A percentile compares a stretch with the other conserved stretches of the same genome.
phyloP scores from a whole-genome alignment of 768 basidiomycete genomes.

The Boletales sp. region DNA sequence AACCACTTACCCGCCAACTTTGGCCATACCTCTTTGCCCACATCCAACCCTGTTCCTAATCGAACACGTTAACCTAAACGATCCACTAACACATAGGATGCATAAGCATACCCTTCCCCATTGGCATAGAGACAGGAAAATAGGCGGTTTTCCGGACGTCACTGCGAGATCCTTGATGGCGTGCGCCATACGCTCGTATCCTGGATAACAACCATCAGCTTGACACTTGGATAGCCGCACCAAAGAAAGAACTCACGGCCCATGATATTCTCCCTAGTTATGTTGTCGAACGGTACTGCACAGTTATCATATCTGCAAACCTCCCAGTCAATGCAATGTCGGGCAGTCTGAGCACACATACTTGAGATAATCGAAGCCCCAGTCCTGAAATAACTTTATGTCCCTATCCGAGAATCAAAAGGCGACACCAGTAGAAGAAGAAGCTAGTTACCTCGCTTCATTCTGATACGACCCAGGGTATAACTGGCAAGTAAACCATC shows the following conservation, averaged over 20 bases:
- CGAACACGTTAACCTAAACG: conserved; percentile 1
- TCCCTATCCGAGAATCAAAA: conserved; percentile 37
- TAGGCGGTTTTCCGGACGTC: conserved; percentile 47
- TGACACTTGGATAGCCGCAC: neutral
- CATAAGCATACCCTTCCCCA: conserved; percentile 55
- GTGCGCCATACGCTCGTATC: conserved; percentile 57
- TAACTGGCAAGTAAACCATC: conserved; percentile 63
- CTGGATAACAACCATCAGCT: conserved; percentile 29
- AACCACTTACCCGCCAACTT: conserved; percentile 55
- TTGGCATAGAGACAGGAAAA: conserved; percentile 61
- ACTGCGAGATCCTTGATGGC: conserved; percentile 51
- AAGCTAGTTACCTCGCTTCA: conserved; percentile 45
- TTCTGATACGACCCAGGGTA: conserved; percentile 67
- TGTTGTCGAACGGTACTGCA: conserved; percentile 54
- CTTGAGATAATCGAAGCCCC: conserved; percentile 69
- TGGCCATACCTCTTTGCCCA: conserved; percentile 61
- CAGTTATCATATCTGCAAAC: conserved; percentile 56
- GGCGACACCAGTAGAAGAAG: neutral
- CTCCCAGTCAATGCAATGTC: neutral
- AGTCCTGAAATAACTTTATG: conserved; percentile 54
- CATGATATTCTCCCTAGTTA: conserved; percentile 52
- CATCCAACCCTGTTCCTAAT: conserved; percentile 56
- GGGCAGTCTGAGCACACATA: conserved; percentile 23
- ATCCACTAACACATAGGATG: neutral
- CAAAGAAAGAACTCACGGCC: conserved; percentile 39